Conservation (phyloP, 345 rosid genomes). For the Litchi chinensis region DNA sequence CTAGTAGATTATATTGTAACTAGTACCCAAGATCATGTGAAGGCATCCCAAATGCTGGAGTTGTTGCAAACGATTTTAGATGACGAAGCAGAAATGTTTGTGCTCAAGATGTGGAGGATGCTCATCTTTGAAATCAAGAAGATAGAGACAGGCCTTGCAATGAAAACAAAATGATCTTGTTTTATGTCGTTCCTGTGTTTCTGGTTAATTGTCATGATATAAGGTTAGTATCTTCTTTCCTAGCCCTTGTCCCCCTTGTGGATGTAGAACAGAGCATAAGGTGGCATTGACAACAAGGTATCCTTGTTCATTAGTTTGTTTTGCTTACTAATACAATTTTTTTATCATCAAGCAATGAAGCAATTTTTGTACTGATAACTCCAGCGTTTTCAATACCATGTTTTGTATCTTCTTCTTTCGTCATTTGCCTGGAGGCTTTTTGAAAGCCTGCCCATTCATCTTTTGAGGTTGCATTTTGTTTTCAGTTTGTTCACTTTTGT, state of each 20-base stretch:
- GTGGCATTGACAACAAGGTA: neutral
- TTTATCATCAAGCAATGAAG: conserved; percentile 3
- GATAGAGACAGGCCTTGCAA: conserved; percentile 73
- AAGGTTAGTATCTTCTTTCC: neutral
- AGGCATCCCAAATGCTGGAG: conserved; percentile 94
- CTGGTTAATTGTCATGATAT: neutral
- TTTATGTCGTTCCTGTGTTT: neutral
- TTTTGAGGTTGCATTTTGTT: neutral
- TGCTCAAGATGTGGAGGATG: conserved; percentile 99
- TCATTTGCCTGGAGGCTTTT: neutral
- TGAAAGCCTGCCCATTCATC: neutral
- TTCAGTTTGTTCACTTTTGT: neutral
- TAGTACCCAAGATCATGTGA: conserved; percentile 81
- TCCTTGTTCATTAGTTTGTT: conserved; percentile 19
- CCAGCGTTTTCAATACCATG: no score
- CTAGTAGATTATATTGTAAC: conserved; percentile 85
- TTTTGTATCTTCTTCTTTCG: neutral
- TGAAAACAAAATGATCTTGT: conserved; percentile 45
- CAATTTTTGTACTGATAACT: neutral
- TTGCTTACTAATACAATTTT: conserved; percentile 12
- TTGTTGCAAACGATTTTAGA: conserved; percentile 80
- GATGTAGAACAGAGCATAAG: conserved; percentile 17
- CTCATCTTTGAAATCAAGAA: conserved; percentile 94
- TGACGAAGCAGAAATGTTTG: conserved; percentile 99
- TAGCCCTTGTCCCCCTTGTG: neutral